Base-by-base conservation (phyloP, 208 protist genomes). In the Acanthamoeba sp. region DNA sequence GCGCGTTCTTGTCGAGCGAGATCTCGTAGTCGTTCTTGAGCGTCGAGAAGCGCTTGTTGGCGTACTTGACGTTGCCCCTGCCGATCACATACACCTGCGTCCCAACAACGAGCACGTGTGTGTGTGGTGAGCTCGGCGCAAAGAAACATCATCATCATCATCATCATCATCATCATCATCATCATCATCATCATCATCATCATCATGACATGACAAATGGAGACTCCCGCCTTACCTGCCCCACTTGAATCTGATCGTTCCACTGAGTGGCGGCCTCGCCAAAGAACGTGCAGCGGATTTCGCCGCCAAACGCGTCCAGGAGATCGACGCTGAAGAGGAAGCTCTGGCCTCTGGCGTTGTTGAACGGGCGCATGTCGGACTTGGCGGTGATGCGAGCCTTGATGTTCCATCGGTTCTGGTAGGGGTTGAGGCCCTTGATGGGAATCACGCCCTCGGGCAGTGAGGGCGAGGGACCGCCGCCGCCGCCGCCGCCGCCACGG, bases 21-120 rank as follows among this genome's bases (percentile, higher is more conserved):
- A 96, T 95, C 76, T 96, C 95, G 82, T 96, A 95, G 45, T 96
- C 94, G 88, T 94, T 96, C 59, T 95, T 95, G 36, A 96, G 36
- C 32, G 16, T 93, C 32, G 57, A 76, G 71, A 89, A 96, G 29
- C 95, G 52, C 57, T 80, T 92, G 84, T 96, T 96, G n/a, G 95
- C 95, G n/a, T 84, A 78, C 78, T 95, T 94, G 42, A 96, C 84
- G 34, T 7, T 78, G n/a, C 95, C 95, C 4, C 92, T 7, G 27
- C 48, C 34, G 50, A 95, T 90, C n/a, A 82, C 42, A n/a, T 88
- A 94, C 69, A 94, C 78, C 73, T 66, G 36, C 36, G 38, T 87
- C 42, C 32, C 6, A 73, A n/a, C n/a, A n/a, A n/a, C n/a, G n/a
- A n/a, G n/a, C n/a, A n/a, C n/a, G n/a, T n/a, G n/a, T n/a, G n/a